phyloP scores from a whole-genome alignment of 2,329 filamentous ascomycete species.

The Colletotrichum brevisporum region DNA sequence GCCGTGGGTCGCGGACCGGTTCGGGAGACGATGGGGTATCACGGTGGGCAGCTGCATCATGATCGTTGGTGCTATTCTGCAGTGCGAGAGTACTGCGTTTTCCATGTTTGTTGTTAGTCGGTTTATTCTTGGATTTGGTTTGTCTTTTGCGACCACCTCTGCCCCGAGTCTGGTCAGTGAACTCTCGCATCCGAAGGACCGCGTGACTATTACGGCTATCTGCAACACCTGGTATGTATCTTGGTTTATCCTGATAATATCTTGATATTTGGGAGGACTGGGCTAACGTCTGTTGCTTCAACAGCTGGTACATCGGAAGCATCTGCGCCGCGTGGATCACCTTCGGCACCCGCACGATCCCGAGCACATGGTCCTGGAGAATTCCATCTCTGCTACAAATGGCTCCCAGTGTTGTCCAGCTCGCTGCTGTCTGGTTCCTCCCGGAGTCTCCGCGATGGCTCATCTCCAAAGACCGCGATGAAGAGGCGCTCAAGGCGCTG shows the following conservation, averaged over 20 bases:
- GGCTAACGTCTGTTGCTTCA: neutral
- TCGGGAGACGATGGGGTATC: constrained; percentile 50
- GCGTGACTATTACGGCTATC: constrained; percentile 65
- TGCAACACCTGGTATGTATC: constrained; percentile 58
- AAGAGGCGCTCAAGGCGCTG: constrained; percentile 66
- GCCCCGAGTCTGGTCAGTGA: constrained; percentile 67
- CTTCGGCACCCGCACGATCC: constrained; percentile 58
- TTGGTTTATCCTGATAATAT: neutral
- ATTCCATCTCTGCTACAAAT: constrained; percentile 47
- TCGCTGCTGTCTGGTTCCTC: constrained; percentile 62
- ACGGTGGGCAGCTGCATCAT: constrained; percentile 50
- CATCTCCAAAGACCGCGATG: constrained; percentile 66
- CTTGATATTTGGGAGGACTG: neutral
- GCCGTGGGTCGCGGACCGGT: constrained; percentile 50
- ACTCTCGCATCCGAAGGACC: constrained; percentile 67
- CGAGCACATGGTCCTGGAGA: constrained; percentile 53
- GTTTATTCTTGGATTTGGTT: constrained; percentile 68
- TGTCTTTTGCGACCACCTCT: constrained; percentile 65
- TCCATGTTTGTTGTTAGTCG: constrained; percentile 68
- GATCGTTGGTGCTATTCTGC: constrained; percentile 50
- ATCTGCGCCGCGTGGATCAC: constrained; percentile 61
- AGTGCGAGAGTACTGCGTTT: constrained; percentile 44
- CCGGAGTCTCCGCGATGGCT: constrained; percentile 76
- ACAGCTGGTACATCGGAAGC: constrained; percentile 62
- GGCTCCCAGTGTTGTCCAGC: constrained; percentile 34